Base-by-base conservation (phyloP, 2,329 filamentous ascomycete genomes). In the Didymella pinodella region DNA sequence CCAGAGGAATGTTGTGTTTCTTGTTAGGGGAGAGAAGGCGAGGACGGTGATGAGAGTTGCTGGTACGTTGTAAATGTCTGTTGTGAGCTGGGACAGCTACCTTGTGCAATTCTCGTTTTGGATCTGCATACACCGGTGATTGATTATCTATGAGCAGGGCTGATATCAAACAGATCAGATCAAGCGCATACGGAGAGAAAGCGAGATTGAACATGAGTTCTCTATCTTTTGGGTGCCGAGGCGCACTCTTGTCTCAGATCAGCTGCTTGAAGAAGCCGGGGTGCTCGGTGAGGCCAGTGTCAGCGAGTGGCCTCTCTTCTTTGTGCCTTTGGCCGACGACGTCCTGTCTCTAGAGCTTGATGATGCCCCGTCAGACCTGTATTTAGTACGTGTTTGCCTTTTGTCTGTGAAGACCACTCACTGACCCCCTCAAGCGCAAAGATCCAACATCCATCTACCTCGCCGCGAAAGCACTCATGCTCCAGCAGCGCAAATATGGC, bases 141-240 rank as follows among this genome's bases (percentile, higher is more conserved):
- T n/a, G 32, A 18, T n/a, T 36, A 14, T n/a, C 32, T 36, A n/a
- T n/a, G 32, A 18, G 16, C 22, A 31, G n/a, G 6, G 20, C 40
- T 59, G 11, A 59, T 16, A 5, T 25, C 6, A 18, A 7, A 73
- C 61, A 97, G 94, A 91, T 68, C 93, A 98, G 81, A 93, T 98
- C 69, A 94, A 93, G 77, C 89, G 91, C 61, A 83, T 98, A 58
- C 92, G 94, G 70, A 90, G 90, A 72, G 92, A 95, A 77, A 93
- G 90, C 74, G 90, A 92, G 71, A 91, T 89, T 46, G 91, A 93
- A 66, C 95, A 99, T 85, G 94, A 99, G 70, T 97, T 98, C 75
- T 94, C 93, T 63, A 90, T 99, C 68, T 94, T 97, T 75, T 98
- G 95, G 91, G 91, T 96, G 41, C 94, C 96, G 6, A 88, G 95